Percentiles rank a stretch among this genome's conserved stretches.
phyloP scores from a whole-genome alignment of 371 early-diverging fungal genomes.

The Mucor saturninus region DNA sequence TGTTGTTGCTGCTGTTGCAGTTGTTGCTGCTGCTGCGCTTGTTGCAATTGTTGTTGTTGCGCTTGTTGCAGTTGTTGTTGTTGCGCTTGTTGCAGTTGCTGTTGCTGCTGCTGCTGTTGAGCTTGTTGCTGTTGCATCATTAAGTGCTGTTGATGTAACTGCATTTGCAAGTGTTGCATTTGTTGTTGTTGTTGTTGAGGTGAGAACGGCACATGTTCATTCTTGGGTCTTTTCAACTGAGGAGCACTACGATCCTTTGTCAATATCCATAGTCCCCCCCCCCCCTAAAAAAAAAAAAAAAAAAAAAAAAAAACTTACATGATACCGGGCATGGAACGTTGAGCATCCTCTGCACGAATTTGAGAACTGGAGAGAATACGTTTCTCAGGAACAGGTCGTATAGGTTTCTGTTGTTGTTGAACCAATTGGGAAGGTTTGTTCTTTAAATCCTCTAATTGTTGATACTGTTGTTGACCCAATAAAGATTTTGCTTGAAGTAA shows the following conservation, averaged over 20 bases:
- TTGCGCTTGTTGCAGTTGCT: constrained; percentile 1
- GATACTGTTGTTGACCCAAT: constrained; percentile 48
- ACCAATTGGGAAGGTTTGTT: constrained; percentile 27
- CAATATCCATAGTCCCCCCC: no score
- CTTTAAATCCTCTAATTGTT: constrained; percentile 50
- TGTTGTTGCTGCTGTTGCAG: constrained; percentile 8
- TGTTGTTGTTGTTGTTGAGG: constrained; percentile 21
- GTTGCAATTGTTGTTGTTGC: constrained; percentile 13
- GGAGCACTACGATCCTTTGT: constrained; percentile 8
- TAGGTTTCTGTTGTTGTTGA: neutral
- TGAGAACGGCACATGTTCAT: constrained; percentile 15
- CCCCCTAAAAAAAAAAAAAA: no score
- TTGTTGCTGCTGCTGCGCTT: neutral
- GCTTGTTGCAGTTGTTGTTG: constrained; percentile 13
- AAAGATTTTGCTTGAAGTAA: constrained; percentile 40
- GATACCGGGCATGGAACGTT: constrained; percentile 36
- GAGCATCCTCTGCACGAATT: constrained; percentile 31
- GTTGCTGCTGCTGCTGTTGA: constrained; percentile 14
- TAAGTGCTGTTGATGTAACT: constrained; percentile 13
- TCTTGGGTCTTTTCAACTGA: constrained; percentile 29
- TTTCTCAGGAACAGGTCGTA: constrained; percentile 13
- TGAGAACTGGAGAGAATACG: constrained; percentile 4
- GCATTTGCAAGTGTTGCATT: constrained; percentile 15
- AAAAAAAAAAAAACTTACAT: constrained; percentile 24
- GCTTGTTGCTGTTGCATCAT: constrained; percentile 13